A percentile compares a stretch with the other conserved stretches of the same genome.
phyloP scores from a whole-genome alignment of 1,284 basidiomycete species.

The Mycena sp. region DNA sequence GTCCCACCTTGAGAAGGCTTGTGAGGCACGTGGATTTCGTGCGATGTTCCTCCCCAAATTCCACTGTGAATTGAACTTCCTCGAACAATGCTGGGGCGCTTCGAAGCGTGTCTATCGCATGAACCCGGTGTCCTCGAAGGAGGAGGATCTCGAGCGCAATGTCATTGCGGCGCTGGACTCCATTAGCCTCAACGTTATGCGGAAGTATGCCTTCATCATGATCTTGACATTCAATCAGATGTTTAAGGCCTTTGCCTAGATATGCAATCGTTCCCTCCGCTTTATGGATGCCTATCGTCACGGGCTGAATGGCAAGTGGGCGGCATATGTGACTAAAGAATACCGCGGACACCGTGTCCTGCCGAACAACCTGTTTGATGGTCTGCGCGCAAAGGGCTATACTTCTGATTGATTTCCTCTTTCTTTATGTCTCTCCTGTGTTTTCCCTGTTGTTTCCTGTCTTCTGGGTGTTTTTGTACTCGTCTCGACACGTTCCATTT shows the following conservation, averaged over 20 bases:
- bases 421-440: too few relatives aligned
- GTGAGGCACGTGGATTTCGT: constrained; percentile 9
- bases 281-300: neutral
- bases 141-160: constrained; percentile 37
- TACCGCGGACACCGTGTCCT: too few relatives aligned
- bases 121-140: constrained; percentile 27
- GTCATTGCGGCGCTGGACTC: constrained; percentile 19
- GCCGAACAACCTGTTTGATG: too few relatives aligned
- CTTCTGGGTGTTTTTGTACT: too few relatives aligned
- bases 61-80: constrained; percentile 32
- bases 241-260: neutral
- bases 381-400: too few relatives aligned
- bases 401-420: too few relatives aligned
- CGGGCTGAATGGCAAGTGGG: neutral
- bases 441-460: too few relatives aligned
- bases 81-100: constrained; percentile 32
- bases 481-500: too few relatives aligned
- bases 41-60: constrained; percentile 33
- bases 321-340: neutral
- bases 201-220: constrained; percentile 17
- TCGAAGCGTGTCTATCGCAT: constrained; percentile 28
- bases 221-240: too few relatives aligned
- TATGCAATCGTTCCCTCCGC: neutral
- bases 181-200: constrained; percentile 31
- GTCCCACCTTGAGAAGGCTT: constrained; percentile 25